Evolutionary conservation across 1,139 yeast genomes (phyloP).

Genomic region (Pichia sp.): DNA sequence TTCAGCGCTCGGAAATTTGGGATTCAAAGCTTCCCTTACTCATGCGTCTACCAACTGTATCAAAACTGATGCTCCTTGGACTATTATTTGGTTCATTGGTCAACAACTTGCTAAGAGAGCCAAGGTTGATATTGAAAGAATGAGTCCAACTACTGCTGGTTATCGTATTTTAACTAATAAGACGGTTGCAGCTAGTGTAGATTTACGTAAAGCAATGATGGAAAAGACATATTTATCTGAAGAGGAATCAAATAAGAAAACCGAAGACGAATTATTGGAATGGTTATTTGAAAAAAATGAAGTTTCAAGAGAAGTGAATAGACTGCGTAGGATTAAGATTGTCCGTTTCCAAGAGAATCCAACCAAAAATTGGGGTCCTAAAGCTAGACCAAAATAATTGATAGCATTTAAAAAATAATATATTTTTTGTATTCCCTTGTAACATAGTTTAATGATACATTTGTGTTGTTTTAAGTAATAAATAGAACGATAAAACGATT

Average conservation of each 20-base stretch:
- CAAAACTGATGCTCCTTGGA: conserved; percentile 88
- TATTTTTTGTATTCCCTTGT: no score
- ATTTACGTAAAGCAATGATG: conserved; percentile 15
- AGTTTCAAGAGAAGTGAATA: conserved; percentile 45
- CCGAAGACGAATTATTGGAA: conserved; percentile 19
- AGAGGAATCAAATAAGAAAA: conserved; percentile 17
- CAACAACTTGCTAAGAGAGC: conserved; percentile 53
- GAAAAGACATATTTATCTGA: conserved; percentile 10
- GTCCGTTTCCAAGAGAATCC: conserved; percentile 91
- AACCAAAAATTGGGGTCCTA: conserved; percentile 86
- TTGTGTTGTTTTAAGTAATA: no score
- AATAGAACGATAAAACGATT: no score
- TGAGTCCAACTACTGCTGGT: conserved; percentile 55
- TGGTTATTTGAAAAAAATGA: conserved; percentile 49
- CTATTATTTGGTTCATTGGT: conserved; percentile 61
- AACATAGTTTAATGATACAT: no score
- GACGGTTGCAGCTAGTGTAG: conserved; percentile 23
- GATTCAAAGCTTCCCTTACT: conserved; percentile 73
- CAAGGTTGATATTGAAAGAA: conserved; percentile 31
- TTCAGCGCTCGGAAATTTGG: conserved; percentile 81
- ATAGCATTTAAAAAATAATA: no score
- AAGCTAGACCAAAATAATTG: conserved; percentile 35
- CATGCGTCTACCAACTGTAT: conserved; percentile 83
- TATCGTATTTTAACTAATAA: conserved; percentile 43
- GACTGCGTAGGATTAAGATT: conserved; percentile 65